phyloP scores from a whole-genome alignment of 2,329 filamentous ascomycete genomes.

The Magnaporthiopsis rhizophila region DNA sequence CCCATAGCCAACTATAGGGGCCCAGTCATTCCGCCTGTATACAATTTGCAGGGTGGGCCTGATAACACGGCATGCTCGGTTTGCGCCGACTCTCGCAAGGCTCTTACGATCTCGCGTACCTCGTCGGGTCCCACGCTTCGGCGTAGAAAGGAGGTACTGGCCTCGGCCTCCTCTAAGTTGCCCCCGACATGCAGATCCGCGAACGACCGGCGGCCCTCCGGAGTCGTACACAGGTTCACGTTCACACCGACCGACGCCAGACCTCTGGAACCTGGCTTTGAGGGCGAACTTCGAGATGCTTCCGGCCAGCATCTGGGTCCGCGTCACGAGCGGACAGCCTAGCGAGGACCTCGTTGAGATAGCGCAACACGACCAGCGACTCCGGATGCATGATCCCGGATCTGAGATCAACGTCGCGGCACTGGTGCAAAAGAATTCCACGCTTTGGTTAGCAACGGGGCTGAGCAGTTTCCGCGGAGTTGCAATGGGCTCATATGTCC shows the following conservation, averaged over 20 bases:
- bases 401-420: slow-evolving; percentile 17
- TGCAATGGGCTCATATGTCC: too few species aligned
- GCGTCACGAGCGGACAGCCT: background rate
- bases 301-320: slow-evolving; percentile 4
- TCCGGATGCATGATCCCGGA: slow-evolving; percentile 5
- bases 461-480: too few species aligned
- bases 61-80: slow-evolving; percentile 1
- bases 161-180: background rate
- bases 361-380: background rate
- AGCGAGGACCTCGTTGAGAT: background rate
- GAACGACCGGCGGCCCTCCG: background rate
- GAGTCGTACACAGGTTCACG: background rate
- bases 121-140: background rate
- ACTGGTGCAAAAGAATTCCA: background rate
- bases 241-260: slow-evolving; percentile 3
- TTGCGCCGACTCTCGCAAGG: background rate
- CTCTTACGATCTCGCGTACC: background rate
- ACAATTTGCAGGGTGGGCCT: slow-evolving; percentile 1
- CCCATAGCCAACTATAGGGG: too few species aligned
- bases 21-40: background rate
- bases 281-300: slow-evolving; percentile 5
- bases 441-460: background rate
- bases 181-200: background rate
- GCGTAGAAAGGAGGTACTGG: background rate
- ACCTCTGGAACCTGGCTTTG: slow-evolving; percentile 4